Evolutionary conservation across 2,329 filamentous ascomycete species (phyloP).

Genomic region (Pseudocercospora fijiensis): DNA sequence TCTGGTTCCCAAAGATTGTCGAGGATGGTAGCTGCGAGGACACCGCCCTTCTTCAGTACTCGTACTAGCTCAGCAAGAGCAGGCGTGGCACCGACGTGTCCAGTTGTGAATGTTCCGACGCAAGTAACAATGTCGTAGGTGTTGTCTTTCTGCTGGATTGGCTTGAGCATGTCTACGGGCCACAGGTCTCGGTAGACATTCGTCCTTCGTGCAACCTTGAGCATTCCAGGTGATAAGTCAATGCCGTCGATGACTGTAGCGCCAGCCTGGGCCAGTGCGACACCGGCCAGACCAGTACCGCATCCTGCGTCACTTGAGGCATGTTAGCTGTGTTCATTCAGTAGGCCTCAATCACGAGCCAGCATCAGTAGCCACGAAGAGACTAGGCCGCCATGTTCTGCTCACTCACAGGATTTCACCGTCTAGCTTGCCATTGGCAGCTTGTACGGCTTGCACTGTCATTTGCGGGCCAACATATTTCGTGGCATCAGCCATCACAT

Average conservation of each 20-base stretch:
- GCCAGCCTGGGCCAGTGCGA: slow-evolving; percentile 47
- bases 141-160: slow-evolving; percentile 42
- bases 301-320: slow-evolving; percentile 8
- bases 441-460: slow-evolving; percentile 17
- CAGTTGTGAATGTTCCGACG: slow-evolving; percentile 56
- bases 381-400: not conserved
- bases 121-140: slow-evolving; percentile 55
- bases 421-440: slow-evolving; percentile 16
- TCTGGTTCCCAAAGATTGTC: slow-evolving; percentile 51
- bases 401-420: slow-evolving; percentile 12
- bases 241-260: slow-evolving; percentile 53
- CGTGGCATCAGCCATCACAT: slow-evolving; percentile 39
- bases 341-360: not conserved
- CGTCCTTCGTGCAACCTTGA: slow-evolving; percentile 51
- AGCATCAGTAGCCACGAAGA: not conserved
- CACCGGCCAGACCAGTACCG: slow-evolving; percentile 46
- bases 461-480: slow-evolving; percentile 44
- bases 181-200: slow-evolving; percentile 50
- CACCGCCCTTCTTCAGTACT: slow-evolving; percentile 49
- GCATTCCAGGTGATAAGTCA: slow-evolving; percentile 56
- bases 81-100: slow-evolving; percentile 53
- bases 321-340: not conserved
- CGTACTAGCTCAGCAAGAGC: slow-evolving; percentile 54
- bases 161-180: slow-evolving; percentile 50
- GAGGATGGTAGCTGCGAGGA: slow-evolving; percentile 55